A percentile compares a stretch with the other conserved stretches of the same genome.
These are phyloP conservation scores for Brassica carinata DNA, from an alignment of 345 rosid species.

Conservation along the genomic window DNA sequence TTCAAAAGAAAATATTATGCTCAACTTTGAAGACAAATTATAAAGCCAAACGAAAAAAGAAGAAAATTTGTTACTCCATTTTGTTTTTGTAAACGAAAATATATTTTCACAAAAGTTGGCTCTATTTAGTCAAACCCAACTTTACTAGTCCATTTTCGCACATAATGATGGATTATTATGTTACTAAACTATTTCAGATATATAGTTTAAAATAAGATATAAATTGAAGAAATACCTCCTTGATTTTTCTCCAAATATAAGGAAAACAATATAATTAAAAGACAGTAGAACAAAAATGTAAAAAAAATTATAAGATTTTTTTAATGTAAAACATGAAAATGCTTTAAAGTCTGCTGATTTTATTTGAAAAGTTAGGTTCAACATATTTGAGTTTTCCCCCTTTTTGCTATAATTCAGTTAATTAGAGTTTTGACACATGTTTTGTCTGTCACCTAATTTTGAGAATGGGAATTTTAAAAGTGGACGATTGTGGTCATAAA, in stretches of 20 bases:
- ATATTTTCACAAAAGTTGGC: not conserved
- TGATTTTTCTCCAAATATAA: not conserved
- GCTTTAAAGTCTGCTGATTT: not conserved
- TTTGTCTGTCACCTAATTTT: constrained; percentile 2
- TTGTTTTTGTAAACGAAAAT: not conserved
- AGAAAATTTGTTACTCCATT: not conserved
- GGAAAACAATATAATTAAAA: not conserved
- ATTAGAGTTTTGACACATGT: constrained; percentile 15
- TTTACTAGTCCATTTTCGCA: not conserved
- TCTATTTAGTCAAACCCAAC: not conserved
- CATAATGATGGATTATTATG: not conserved
- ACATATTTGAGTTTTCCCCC: not conserved
- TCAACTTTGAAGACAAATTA: constrained; percentile 14
- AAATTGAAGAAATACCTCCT: not conserved
- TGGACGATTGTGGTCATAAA: not conserved
- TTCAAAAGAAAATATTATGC: constrained; percentile 13
- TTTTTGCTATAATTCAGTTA: not conserved
- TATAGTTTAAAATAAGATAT: not conserved
- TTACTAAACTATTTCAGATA: not conserved
- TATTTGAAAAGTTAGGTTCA: not conserved
- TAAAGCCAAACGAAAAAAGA: not conserved
- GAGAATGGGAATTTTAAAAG: constrained; percentile 8
- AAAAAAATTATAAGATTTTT: not conserved
- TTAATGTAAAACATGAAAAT: constrained; percentile 4
- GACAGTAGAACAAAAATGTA: not conserved